Evolutionary conservation across 1,139 yeast genomes (phyloP).

Genomic region (Arxiozyma slooffiae): DNA sequence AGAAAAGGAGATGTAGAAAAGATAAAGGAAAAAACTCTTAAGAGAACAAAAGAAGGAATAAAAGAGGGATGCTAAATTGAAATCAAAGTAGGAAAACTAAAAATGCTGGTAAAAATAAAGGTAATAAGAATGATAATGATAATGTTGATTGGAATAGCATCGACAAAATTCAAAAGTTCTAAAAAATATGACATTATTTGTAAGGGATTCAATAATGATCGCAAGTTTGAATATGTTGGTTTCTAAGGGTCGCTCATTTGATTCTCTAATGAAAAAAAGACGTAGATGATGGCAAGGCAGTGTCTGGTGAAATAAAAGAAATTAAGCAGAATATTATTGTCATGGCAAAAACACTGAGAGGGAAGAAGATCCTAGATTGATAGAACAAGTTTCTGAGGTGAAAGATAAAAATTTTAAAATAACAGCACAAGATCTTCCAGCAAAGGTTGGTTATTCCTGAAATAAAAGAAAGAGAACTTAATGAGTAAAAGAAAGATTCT

Average conservation of each 20-base stretch:
- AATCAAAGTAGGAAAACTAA: constrained; percentile 13
- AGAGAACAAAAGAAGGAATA: constrained; percentile 27
- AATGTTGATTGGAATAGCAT: neutral
- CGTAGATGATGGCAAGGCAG: constrained; percentile 78
- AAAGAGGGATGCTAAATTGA: constrained; percentile 16
- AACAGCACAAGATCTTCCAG: neutral
- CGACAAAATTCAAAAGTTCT: neutral
- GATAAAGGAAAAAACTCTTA: constrained; percentile 22
- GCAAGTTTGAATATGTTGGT: constrained; percentile 76
- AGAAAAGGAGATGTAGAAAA: constrained; percentile 20
- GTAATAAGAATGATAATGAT: neutral
- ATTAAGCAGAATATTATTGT: constrained; percentile 76
- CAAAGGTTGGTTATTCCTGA: neutral
- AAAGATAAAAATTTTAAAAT: neutral
- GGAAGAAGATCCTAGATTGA: neutral
- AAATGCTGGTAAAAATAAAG: too few relatives aligned
- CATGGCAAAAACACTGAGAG: constrained; percentile 47
- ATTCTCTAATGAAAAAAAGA: constrained; percentile 61
- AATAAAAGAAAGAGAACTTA: too few relatives aligned
- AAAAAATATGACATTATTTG: constrained; percentile 12
- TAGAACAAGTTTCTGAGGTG: neutral
- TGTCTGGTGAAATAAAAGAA: constrained; percentile 56
- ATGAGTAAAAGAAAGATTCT: neutral
- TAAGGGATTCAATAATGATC: constrained; percentile 70
- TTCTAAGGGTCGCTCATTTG: constrained; percentile 54